A percentile compares a stretch with the other conserved stretches of the same genome.
Conservation (phyloP, 2,329 filamentous ascomycete species). For the Cercospora sp. region DNA sequence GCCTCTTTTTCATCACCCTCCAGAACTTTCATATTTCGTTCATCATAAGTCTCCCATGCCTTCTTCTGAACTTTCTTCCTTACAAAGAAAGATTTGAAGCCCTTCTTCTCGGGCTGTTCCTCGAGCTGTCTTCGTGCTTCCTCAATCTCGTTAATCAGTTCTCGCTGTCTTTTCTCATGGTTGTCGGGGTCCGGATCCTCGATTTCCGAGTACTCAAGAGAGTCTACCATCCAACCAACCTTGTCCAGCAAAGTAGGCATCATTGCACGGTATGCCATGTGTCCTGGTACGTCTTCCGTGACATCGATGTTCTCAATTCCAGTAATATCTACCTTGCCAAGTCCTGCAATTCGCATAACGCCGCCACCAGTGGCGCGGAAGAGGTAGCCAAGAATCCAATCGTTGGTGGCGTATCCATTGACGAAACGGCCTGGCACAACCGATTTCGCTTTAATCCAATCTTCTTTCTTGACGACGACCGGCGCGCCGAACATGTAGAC, state of each 20-base stretch:
- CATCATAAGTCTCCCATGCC: slow-evolving; percentile 93
- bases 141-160: slow-evolving; percentile 95
- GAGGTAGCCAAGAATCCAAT: slow-evolving; percentile 94
- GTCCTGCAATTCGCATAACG: slow-evolving; percentile 81
- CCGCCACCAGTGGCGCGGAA: slow-evolving; percentile 93
- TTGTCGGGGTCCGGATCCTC: slow-evolving; percentile 97
- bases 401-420: slow-evolving; percentile 89
- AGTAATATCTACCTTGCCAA: slow-evolving; percentile 75
- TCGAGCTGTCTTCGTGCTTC: slow-evolving; percentile 87
- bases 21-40: slow-evolving; percentile 52
- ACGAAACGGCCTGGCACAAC: slow-evolving; percentile 90
- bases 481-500: slow-evolving; percentile 94
- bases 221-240: slow-evolving; percentile 87
- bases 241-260: slow-evolving; percentile 87
- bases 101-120: slow-evolving; percentile 67
- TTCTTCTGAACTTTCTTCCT: slow-evolving; percentile 81
- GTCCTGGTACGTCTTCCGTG: slow-evolving; percentile 79
- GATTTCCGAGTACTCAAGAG: slow-evolving; percentile 92
- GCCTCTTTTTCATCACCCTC: slow-evolving; percentile 47
- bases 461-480: slow-evolving; percentile 85
- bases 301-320: slow-evolving; percentile 88
- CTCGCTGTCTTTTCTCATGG: slow-evolving; percentile 80
- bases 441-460: slow-evolving; percentile 77
- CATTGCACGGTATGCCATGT: slow-evolving; percentile 93
- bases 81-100: slow-evolving; percentile 73